Conservation (phyloP, 306 rosid genomes). For the Vigna mungo region DNA sequence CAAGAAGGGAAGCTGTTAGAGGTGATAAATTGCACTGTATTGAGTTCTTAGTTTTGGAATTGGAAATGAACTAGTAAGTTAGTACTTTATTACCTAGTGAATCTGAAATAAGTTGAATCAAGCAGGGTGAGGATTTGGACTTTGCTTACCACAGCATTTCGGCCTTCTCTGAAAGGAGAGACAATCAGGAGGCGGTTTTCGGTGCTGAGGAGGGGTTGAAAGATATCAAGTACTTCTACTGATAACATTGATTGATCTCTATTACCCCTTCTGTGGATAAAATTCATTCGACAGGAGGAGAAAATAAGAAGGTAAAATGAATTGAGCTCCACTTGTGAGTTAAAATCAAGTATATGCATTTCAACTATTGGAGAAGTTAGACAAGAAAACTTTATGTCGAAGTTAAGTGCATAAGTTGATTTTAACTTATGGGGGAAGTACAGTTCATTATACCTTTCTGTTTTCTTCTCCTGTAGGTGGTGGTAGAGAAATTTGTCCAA, state of each 20-base stretch:
- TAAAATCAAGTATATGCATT: neutral
- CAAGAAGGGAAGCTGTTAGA: slow-evolving; percentile 89
- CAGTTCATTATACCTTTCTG: neutral
- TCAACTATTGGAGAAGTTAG: too few species aligned
- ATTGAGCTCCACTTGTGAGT: neutral
- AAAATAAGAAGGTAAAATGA: neutral
- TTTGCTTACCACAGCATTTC: slow-evolving; percentile 90
- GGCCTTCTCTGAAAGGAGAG: slow-evolving; percentile 84
- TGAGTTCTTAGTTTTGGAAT: neutral
- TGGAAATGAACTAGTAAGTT: neutral
- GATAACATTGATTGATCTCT: neutral
- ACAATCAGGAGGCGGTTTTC: slow-evolving; percentile 88
- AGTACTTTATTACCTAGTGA: neutral
- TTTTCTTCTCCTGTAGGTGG: neutral
- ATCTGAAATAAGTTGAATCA: slow-evolving; percentile 5
- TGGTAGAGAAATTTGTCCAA: too few species aligned
- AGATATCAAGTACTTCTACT: slow-evolving; percentile 57
- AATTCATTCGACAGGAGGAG: neutral
- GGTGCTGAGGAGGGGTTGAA: slow-evolving; percentile 87
- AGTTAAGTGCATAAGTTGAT: neutral
- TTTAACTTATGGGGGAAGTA: neutral
- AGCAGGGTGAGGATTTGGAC: slow-evolving; percentile 90
- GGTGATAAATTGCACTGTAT: slow-evolving; percentile 47
- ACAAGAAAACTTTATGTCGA: too few species aligned
- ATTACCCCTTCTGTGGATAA: neutral